phyloP scores from a whole-genome alignment of 306 rosid genomes.

The Sindora glabra region DNA sequence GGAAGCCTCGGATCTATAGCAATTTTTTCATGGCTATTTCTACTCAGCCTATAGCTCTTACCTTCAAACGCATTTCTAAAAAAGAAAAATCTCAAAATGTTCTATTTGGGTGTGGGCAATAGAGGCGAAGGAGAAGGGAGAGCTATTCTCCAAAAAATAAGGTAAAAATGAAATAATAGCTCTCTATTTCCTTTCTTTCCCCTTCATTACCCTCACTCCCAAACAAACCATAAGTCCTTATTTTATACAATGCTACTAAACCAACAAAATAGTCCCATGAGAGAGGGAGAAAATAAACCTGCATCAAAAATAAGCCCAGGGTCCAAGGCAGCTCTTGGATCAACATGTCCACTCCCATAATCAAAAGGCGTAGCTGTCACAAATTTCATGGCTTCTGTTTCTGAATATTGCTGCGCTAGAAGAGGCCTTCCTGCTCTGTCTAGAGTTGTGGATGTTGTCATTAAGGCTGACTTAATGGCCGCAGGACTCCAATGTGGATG shows the following conservation, averaged over 20 bases:
- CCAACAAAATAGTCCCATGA: neutral
- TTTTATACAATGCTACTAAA: neutral
- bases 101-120: too few relatives aligned
- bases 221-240: too few relatives aligned
- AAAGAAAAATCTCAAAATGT: too few relatives aligned
- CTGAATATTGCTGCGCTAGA: constrained; percentile 87
- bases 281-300: constrained; percentile 38
- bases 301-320: constrained; percentile 97
- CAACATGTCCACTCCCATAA: constrained; percentile 95
- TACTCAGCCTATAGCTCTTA: too few relatives aligned
- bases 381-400: constrained; percentile 66
- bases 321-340: constrained; percentile 93
- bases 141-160: too few relatives aligned
- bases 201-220: too few relatives aligned
- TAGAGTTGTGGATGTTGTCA: constrained; percentile 83
- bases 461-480: constrained; percentile 94
- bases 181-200: too few relatives aligned
- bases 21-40: too few relatives aligned
- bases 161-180: too few relatives aligned
- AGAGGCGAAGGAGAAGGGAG: too few relatives aligned
- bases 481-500: constrained; percentile 99
- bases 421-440: constrained; percentile 92
- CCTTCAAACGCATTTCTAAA: too few relatives aligned
- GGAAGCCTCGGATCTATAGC: neutral
- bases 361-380: constrained; percentile 86